Base-by-base conservation (phyloP, 2,329 filamentous ascomycete species). In the Bipolaris gigantea region DNA sequence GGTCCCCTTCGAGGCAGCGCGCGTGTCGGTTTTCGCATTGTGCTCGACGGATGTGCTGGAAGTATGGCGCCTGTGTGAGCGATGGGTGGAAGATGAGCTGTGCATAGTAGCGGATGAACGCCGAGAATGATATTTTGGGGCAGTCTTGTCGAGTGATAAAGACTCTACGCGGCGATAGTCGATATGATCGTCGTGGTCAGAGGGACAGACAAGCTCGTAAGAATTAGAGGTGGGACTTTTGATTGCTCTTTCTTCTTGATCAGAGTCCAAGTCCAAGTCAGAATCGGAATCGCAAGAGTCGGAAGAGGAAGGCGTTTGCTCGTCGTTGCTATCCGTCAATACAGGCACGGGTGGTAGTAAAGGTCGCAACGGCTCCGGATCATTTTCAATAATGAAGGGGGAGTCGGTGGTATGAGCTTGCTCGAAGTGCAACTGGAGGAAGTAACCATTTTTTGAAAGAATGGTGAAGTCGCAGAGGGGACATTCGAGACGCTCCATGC, bases 131-230 rank as follows among this genome's bases (percentile, higher is more conserved):
- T 72, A 71, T 50, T 68, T 59, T 60, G 64, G 56, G 19, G 66
- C 68, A 54, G 60, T 63, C 51, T 71, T 66, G 69, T 73, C 67
- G 55, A 66, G 69, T 56, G 71, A 73, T 70, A 75, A 67, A 61
- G 72, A 66, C 51, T 75, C 72, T 58, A 73, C 67, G 51, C 67
- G 62, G 68, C 80, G 78, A 32, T 77, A 69, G 50, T 78, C 73
- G 48, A 80, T 67, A 66, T 80, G 79, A 44, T 80, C 76, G 62
- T 79, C 76, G 50, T 76, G 71, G 44, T 78, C 76, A 19, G 61
- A 57, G 21, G 78, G 59, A 48, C 71, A 65, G 49, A 80, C 62
- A 46, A 73, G 59, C 57, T 80, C 77, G 50, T 73, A 73, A 66
- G 78, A 80, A 41, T 75, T 71, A 21, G 67, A 59, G 44, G 76